phyloP scores from a whole-genome alignment of 345 rosid genomes.

The Carallia pectinifolia region DNA sequence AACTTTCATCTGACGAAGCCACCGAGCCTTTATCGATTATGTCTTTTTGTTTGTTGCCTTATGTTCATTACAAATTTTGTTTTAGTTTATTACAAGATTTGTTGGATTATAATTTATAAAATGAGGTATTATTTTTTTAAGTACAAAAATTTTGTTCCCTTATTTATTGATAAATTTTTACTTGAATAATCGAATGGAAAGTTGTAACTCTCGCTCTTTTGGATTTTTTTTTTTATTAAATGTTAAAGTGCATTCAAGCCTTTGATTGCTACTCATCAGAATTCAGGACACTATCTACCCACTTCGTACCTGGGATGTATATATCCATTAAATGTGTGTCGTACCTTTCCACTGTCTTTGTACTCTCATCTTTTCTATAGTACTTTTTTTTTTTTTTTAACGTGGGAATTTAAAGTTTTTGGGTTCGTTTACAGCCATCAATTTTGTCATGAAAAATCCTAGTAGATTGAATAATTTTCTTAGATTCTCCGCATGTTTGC shows the following conservation, averaged over 20 bases:
- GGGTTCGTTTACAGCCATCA: background rate
- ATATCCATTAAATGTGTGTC: constrained; percentile 9
- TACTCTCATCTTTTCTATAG: constrained; percentile 23
- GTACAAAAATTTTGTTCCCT: too few relatives aligned
- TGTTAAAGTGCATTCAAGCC: constrained; percentile 4
- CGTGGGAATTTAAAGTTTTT: background rate
- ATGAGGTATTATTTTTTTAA: too few relatives aligned
- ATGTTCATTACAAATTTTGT: too few relatives aligned
- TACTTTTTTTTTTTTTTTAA: background rate
- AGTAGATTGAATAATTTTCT: constrained; percentile 15
- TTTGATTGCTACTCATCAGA: constrained; percentile 25
- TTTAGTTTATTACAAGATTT: too few relatives aligned
- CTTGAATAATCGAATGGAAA: too few relatives aligned
- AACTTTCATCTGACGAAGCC: accelerated
- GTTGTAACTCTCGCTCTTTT: too few relatives aligned
- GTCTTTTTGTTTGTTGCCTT: too few relatives aligned
- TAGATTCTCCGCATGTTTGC: background rate
- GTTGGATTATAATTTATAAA: too few relatives aligned
- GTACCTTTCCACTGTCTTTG: constrained; percentile 25
- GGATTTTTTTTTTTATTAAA: too few relatives aligned
- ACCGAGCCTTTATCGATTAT: too few relatives aligned
- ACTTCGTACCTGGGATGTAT: constrained; percentile 13
- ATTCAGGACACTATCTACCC: constrained; percentile 11
- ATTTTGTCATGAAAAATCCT: background rate
- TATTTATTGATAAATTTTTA: too few relatives aligned